A percentile compares a stretch with the other conserved stretches of the same genome.
These are phyloP conservation scores for Epichloe scottii DNA, from an alignment of 2,329 filamentous ascomycete species.

Conservation along the genomic window DNA sequence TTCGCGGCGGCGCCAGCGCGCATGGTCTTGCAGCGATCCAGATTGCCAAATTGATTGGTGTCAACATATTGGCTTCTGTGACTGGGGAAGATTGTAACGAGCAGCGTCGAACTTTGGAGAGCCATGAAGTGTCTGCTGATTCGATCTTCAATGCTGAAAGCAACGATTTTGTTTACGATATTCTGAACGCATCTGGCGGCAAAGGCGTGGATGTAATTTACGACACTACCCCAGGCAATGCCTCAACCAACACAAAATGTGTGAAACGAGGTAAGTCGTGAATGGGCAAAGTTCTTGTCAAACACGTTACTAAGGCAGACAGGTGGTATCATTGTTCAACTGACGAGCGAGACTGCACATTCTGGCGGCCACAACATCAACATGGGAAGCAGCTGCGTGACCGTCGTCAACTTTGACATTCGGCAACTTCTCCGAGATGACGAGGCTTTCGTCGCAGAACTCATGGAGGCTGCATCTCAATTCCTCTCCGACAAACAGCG, in stretches of 20 bases:
- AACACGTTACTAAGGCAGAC: neutral
- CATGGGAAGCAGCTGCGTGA: conserved; percentile 10
- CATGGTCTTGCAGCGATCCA: conserved; percentile 32
- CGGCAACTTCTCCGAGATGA: conserved; percentile 20
- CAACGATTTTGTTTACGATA: conserved; percentile 19
- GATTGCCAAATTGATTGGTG: conserved; percentile 24
- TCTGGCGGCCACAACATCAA: conserved; percentile 4
- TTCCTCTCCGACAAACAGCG: conserved; percentile 3
- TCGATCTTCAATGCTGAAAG: conserved; percentile 27
- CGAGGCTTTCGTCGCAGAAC: conserved; percentile 16
- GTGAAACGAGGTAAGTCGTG: conserved; percentile 22
- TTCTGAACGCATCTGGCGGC: conserved; percentile 20
- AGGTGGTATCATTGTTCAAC: conserved; percentile 23
- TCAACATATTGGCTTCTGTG: conserved; percentile 31
- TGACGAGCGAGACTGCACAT: conserved; percentile 13
- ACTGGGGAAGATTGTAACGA: conserved; percentile 13
- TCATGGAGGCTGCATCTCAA: conserved; percentile 13
- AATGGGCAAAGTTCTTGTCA: neutral
- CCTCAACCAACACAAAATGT: conserved; percentile 21
- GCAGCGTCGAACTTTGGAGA: conserved; percentile 25
- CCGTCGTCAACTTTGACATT: conserved; percentile 22
- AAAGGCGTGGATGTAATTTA: conserved; percentile 31
- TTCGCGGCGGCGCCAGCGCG: conserved; percentile 31
- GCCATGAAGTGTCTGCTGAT: conserved; percentile 20
- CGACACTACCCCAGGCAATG: conserved; percentile 28